A percentile compares a stretch with the other conserved stretches of the same genome.
These are phyloP conservation scores for Cladosporium sphaerospermum DNA, from an alignment of 2,329 filamentous ascomycete species.

Conservation along the genomic window DNA sequence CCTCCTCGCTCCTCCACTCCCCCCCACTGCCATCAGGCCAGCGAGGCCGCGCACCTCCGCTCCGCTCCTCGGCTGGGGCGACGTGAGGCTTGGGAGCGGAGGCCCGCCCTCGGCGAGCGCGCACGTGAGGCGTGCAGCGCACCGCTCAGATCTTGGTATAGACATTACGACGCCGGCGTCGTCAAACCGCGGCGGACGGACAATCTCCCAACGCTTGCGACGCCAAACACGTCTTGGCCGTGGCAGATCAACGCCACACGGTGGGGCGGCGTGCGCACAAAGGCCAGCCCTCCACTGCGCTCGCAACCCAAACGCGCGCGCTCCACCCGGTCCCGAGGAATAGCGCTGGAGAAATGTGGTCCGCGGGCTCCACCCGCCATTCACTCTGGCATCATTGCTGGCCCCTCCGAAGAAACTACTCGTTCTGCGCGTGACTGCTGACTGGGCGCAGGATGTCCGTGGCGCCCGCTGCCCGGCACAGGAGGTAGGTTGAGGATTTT, in stretches of 20 bases:
- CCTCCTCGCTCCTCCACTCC: too few relatives aligned
- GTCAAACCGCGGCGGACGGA: too few relatives aligned
- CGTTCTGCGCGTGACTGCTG: slow-evolving; percentile 11
- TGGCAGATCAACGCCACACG: slow-evolving; percentile 5
- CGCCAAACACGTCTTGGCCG: not conserved
- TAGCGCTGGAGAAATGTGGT: slow-evolving; percentile 13
- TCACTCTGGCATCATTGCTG: slow-evolving; percentile 12
- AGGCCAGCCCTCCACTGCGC: slow-evolving; percentile 4
- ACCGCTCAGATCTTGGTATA: too few relatives aligned
- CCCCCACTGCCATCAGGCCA: too few relatives aligned
- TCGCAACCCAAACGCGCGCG: slow-evolving; percentile 6
- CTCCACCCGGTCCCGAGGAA: slow-evolving; percentile 9
- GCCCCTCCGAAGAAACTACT: slow-evolving; percentile 12
- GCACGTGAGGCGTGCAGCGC: too few relatives aligned
- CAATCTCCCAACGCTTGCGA: slow-evolving; percentile 8
- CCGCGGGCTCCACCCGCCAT: slow-evolving; percentile 6
- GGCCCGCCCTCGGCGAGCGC: too few relatives aligned
- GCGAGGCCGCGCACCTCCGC: too few relatives aligned
- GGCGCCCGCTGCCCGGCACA: slow-evolving; percentile 1
- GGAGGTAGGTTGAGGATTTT: slow-evolving; percentile 5
- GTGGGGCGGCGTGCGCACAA: not conserved
- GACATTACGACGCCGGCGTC: too few relatives aligned
- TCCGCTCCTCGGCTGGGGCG: too few relatives aligned
- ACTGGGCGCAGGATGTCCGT: slow-evolving; percentile 10
- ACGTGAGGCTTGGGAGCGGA: too few relatives aligned